A percentile compares a stretch with the other conserved stretches of the same genome.
Evolutionary conservation across 768 basidiomycete species (phyloP).

Genomic region (Holtermanniella nyarrowii): DNA sequence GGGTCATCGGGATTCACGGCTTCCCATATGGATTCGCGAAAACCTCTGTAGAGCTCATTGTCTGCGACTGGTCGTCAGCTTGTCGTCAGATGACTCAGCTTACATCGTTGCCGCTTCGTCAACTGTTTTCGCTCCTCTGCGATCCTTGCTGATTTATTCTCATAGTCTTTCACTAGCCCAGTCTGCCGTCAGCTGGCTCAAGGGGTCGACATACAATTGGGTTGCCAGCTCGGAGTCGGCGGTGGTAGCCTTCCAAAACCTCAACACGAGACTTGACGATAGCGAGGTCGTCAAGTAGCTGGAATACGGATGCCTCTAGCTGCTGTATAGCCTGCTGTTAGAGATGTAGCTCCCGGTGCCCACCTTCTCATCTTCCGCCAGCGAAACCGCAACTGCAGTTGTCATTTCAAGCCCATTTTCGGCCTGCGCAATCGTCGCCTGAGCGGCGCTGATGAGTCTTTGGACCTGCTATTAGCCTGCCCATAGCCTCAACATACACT

Average conservation of each 20-base stretch:
- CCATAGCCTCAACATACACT: too few species aligned
- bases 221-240: too few species aligned
- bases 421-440: too few species aligned
- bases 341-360: too few species aligned
- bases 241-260: not conserved
- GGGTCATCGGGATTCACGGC: conserved; percentile 17
- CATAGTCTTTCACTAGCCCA: not conserved
- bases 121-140: conserved; percentile 13
- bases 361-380: conserved; percentile 11
- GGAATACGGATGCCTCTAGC: not conserved
- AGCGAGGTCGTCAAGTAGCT: not conserved
- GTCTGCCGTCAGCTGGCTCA: too few species aligned
- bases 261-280: not conserved
- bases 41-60: conserved; percentile 13
- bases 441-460: too few species aligned
- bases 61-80: conserved; percentile 16
- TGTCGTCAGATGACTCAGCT: conserved; percentile 1
- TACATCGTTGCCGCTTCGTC: conserved; percentile 19
- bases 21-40: conserved; percentile 17
- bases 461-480: too few species aligned
- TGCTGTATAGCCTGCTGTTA: too few species aligned
- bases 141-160: not conserved
- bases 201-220: too few species aligned
- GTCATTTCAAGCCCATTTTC: too few species aligned
- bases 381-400: too few species aligned